Percentiles rank a stretch among this genome's conserved stretches.
Conservation (phyloP, 805 yeast species). For the Candida stauntonica region DNA sequence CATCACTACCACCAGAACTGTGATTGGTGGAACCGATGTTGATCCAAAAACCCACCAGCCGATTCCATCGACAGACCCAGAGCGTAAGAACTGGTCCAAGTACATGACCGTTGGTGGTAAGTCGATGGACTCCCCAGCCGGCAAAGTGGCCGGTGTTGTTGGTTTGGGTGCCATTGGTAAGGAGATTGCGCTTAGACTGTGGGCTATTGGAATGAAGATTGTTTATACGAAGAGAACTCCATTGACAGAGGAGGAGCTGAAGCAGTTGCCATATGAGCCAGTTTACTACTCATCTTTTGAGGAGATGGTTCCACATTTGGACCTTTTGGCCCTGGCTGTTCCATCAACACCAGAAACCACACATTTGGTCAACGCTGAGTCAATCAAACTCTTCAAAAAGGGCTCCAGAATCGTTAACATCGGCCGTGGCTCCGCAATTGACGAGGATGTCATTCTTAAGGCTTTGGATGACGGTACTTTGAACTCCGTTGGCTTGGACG, state of each 20-base stretch:
- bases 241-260: slow-evolving; percentile 32
- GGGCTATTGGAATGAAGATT: slow-evolving; percentile 57
- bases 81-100: slow-evolving; percentile 35
- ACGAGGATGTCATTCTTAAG: slow-evolving; percentile 55
- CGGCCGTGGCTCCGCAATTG: slow-evolving; percentile 67
- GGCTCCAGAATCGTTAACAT: slow-evolving; percentile 65
- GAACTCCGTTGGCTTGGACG: slow-evolving; percentile 69
- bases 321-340: slow-evolving; percentile 57
- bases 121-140: slow-evolving; percentile 45
- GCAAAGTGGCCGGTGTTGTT: slow-evolving; percentile 54
- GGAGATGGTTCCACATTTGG: slow-evolving; percentile 37
- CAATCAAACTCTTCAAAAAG: slow-evolving; percentile 43
- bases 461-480: slow-evolving; percentile 59
- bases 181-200: slow-evolving; percentile 51
- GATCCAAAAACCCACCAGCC: slow-evolving; percentile 9
- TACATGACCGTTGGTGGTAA: slow-evolving; percentile 45
- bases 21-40: slow-evolving; percentile 31
- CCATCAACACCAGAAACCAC: slow-evolving; percentile 59
- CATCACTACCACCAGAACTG: slow-evolving; percentile 43
- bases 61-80: slow-evolving; percentile 19
- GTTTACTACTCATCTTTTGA: slow-evolving; percentile 43
- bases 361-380: slow-evolving; percentile 44
- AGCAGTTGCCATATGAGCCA: slow-evolving; percentile 41
- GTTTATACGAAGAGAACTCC: slow-evolving; percentile 54
- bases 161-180: slow-evolving; percentile 77